These are phyloP conservation scores for Bolboschoenus planiculmis DNA, from an alignment of 176 grass and related monocot genomes.

Conservation along the genomic window DNA sequence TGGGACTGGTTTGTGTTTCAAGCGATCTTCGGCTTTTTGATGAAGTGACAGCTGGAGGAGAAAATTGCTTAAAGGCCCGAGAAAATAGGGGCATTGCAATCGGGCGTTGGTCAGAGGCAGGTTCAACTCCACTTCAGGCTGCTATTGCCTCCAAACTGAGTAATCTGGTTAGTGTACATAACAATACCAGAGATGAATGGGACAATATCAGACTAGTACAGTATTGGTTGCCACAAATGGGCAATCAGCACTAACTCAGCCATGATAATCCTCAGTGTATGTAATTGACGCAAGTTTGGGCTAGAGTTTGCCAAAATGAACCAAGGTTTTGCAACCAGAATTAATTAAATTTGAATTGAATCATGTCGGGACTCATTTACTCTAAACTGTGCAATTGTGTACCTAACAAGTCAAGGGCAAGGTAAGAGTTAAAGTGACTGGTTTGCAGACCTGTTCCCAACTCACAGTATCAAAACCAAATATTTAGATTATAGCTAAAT, in stretches of 20 bases:
- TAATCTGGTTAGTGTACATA: constrained; percentile 62
- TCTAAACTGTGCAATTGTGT: background rate
- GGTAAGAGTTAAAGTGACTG: background rate
- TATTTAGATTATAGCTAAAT: background rate
- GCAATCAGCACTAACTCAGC: background rate
- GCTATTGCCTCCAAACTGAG: constrained; percentile 82
- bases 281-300: background rate
- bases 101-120: background rate
- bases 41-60: constrained; percentile 15
- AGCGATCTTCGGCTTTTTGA: constrained; percentile 58
- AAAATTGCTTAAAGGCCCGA: background rate
- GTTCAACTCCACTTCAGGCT: constrained; percentile 57
- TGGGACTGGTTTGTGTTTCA: constrained; percentile 84
- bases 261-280: background rate
- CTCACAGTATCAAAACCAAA: background rate
- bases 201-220: background rate
- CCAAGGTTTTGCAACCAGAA: background rate
- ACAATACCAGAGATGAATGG: background rate
- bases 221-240: background rate
- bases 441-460: background rate
- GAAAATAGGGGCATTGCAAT: constrained; percentile 8
- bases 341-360: background rate
- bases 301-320: background rate
- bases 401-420: background rate
- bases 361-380: background rate